phyloP scores from a whole-genome alignment of 768 basidiomycete genomes.

The Melanogaster broomeanus region DNA sequence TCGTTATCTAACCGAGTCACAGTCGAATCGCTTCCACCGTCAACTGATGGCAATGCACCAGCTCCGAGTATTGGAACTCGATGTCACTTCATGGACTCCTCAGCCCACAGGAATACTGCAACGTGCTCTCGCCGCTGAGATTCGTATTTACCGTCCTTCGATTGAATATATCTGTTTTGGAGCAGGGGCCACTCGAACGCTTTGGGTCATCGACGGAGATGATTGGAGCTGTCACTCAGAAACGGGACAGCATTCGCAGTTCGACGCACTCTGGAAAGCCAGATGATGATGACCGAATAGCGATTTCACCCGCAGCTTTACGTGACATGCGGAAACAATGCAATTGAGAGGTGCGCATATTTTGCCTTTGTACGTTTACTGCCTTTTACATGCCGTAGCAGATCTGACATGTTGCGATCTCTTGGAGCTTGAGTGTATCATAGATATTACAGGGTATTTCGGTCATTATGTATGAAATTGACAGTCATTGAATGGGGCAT shows the following conservation, averaged over 20 bases:
- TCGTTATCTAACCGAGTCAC: constrained; percentile 21
- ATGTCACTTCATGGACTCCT: constrained; percentile 37
- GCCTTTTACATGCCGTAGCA: constrained; percentile 17
- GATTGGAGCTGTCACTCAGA: constrained; percentile 33
- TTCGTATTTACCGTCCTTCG: constrained; percentile 38
- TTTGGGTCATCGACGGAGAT: constrained; percentile 38
- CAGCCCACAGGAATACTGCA: constrained; percentile 31
- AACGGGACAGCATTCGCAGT: constrained; percentile 24
- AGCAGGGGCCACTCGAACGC: constrained; percentile 26
- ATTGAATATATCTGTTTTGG: constrained; percentile 38
- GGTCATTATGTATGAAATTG: constrained; percentile 33
- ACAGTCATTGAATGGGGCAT: constrained; percentile 21
- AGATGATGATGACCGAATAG: constrained; percentile 18
- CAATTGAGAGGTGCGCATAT: constrained; percentile 22
- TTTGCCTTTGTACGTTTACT: constrained; percentile 24
- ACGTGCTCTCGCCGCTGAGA: constrained; percentile 40
- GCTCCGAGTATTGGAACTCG: constrained; percentile 39
- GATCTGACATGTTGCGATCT: constrained; percentile 21
- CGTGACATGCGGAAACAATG: constrained; percentile 21
- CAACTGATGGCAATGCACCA: constrained; percentile 35
- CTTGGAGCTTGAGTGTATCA: constrained; percentile 21
- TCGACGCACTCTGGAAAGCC: constrained; percentile 32
- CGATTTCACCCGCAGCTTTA: constrained; percentile 23
- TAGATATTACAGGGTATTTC: constrained; percentile 25
- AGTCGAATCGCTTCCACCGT: constrained; percentile 37